Conservation (phyloP, 495 filamentous ascomycete species). For the Penicillium pancosmium region DNA sequence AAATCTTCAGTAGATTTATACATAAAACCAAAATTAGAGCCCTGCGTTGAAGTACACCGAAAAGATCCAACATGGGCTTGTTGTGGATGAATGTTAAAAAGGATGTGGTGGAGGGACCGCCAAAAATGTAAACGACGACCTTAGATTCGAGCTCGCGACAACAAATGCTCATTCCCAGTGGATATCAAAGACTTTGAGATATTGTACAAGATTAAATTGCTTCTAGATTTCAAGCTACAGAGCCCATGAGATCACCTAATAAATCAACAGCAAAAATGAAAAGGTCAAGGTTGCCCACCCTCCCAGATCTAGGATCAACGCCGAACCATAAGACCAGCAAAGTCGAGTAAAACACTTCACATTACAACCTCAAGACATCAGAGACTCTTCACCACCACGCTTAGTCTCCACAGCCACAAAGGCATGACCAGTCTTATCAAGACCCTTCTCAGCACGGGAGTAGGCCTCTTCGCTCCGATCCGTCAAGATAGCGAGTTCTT, state of each 20-base stretch:
- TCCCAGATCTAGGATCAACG: neutral
- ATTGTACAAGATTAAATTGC: no score
- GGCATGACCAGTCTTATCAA: slow-evolving; percentile 47
- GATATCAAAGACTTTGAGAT: no score
- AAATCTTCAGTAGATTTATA: neutral
- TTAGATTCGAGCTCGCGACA: no score
- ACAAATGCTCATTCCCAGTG: no score
- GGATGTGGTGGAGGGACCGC: no score
- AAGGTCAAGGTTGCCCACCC: neutral
- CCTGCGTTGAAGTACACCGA: no score
- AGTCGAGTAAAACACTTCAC: neutral
- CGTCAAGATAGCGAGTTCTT: slow-evolving; percentile 76
- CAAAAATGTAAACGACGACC: no score
- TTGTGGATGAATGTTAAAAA: no score
- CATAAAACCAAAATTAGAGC: no score
- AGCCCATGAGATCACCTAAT: no score
- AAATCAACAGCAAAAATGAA: neutral
- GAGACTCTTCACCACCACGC: slow-evolving; percentile 29
- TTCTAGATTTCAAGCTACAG: no score
- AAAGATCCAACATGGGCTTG: no score
- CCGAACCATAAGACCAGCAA: neutral
- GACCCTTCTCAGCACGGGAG: slow-evolving; percentile 71
- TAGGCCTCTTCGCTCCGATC: slow-evolving; percentile 90
- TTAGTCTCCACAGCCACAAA: slow-evolving; percentile 50
- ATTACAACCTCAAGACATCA: slow-evolving; percentile 31